Base-by-base conservation (phyloP, 2,329 filamentous ascomycete genomes). In the Aspergillus sp. region DNA sequence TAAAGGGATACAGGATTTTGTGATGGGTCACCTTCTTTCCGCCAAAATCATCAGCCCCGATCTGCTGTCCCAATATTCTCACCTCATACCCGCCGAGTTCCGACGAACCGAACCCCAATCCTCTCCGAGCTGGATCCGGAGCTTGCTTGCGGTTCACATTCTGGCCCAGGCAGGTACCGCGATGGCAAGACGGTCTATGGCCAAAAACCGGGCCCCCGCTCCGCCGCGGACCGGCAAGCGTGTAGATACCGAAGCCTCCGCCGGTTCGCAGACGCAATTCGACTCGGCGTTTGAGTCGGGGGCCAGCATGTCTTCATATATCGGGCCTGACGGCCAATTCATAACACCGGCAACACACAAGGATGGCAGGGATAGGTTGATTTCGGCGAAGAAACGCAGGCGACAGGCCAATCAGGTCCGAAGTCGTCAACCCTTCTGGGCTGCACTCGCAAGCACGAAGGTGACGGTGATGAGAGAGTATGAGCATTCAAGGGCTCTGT, bases 381-480 rank as follows among this genome's bases (percentile, higher is more conserved):
- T 84, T 67, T 76, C 73, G 59, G 83, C 81, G 58, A 95, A 94
- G 74, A 94, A 90, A 76, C 88, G 89, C 75, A 85, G 88, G 74
- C 93, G 94, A 75, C 90, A 95, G 74, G 93, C 89, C 67, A 91
- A 90, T 53, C 89, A 94, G 72, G 90, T 95, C 60, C 82, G 92
- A 71, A 89, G 90, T 69, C 86, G 90, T 67, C 92, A 96, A 74
- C 92, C 92, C 45, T 83, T 96, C 59, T 96, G 92, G 92, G 90
- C 92, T 58, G 92, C 92, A 45, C 82, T 96, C 62, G 92, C 92
- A 47, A 96, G 90, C 75, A 96, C 92, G 67, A 96, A 96, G 79
- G 92, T 96, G 69, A 93, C 94, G 63, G 90, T 96, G 74, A 86
- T 95, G 67, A 94, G 95, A 76, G 92, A 91, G 73, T 89, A 90